Evolutionary conservation across 2,329 filamentous ascomycete genomes (phyloP).

Genomic region (Calonectria ilicicola): DNA sequence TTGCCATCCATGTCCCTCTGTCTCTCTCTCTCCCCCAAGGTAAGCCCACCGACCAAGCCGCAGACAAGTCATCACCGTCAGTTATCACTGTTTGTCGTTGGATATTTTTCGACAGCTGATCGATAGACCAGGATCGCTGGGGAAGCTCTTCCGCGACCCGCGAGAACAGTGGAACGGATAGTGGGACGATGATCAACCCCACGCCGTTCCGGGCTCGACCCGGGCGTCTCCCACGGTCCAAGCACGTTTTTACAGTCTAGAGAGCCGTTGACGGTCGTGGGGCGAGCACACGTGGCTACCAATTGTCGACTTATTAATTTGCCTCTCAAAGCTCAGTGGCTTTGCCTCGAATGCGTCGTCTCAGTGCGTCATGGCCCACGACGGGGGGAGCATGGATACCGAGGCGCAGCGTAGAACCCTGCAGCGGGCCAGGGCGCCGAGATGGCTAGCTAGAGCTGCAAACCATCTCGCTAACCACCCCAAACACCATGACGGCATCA

Average conservation of each 20-base stretch:
- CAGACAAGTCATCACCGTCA: not conserved
- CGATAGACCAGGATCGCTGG: conserved; percentile 8
- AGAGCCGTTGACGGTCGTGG: conserved; percentile 15
- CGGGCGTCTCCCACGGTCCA: conserved; percentile 3
- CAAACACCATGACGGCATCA: conserved; percentile 7
- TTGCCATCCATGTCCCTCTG: conserved; percentile 18
- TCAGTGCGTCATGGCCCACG: not conserved
- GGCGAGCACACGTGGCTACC: conserved; percentile 24
- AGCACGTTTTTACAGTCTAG: not conserved
- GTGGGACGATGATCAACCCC: conserved; percentile 25
- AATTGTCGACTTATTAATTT: conserved; percentile 4
- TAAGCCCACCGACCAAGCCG: not conserved
- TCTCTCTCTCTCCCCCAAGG: conserved; percentile 4
- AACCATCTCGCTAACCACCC: not conserved
- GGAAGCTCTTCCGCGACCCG: conserved; percentile 14
- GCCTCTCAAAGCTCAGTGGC: not conserved
- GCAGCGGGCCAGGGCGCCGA: conserved; percentile 1
- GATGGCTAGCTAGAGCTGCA: not conserved
- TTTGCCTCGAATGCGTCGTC: not conserved
- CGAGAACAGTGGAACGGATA: conserved; percentile 32
- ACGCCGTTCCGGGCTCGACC: conserved; percentile 21
- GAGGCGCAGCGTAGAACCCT: not conserved
- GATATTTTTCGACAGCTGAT: not conserved
- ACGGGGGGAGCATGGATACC: not conserved
- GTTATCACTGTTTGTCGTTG: not conserved